These are phyloP conservation scores for Pugionium dolabratum DNA, from an alignment of 345 rosid genomes.

Conservation along the genomic window DNA sequence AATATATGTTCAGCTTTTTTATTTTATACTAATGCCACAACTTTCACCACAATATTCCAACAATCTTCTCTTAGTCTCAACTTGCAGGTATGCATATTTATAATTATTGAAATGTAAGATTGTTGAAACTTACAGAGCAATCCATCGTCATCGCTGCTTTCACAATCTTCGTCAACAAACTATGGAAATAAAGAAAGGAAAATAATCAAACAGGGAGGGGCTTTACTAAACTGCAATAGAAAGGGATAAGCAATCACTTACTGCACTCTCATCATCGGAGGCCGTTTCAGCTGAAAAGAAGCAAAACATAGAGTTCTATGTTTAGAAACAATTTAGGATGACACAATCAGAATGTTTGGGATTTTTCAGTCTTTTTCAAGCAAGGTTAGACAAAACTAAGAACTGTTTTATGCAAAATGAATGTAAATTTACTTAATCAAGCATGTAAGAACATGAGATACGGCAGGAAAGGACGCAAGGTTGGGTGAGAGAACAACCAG, in stretches of 20 bases:
- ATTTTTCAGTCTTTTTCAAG: constrained; percentile 4
- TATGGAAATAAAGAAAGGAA: constrained; percentile 41
- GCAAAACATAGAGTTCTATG: neutral
- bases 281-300: constrained; percentile 59
- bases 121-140: constrained; percentile 79
- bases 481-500: neutral
- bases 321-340: constrained; percentile 6
- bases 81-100: neutral
- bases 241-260: constrained; percentile 35
- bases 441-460: neutral
- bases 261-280: constrained; percentile 65
- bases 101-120: constrained; percentile 5
- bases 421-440: neutral
- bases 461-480: neutral
- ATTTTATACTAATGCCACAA: too few species aligned
- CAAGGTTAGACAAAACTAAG: neutral
- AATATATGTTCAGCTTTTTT: too few species aligned
- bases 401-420: neutral
- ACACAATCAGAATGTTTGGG: neutral
- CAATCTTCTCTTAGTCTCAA: neutral
- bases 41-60: neutral
- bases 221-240: neutral
- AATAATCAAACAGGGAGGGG: neutral
- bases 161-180: constrained; percentile 61
- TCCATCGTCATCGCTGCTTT: constrained; percentile 85